Conservation (phyloP, 768 basidiomycete species). For the Russula olivacea region DNA sequence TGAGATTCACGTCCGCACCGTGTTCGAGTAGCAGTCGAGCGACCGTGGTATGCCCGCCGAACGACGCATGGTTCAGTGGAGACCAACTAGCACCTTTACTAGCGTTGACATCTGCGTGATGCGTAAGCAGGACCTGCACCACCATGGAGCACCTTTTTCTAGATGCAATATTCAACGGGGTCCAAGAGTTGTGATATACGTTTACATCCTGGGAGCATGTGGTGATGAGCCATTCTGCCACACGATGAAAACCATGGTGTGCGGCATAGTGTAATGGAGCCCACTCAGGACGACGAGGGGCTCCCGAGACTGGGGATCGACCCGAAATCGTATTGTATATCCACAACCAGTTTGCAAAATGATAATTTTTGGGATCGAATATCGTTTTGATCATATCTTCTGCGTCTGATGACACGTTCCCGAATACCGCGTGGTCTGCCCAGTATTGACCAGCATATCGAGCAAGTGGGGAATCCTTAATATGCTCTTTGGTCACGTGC, state of each 20-base stretch:
- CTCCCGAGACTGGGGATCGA: too few relatives aligned
- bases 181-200: too few relatives aligned
- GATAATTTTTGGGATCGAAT: neutral
- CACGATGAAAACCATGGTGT: neutral
- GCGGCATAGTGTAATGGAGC: neutral
- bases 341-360: neutral
- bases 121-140: too few relatives aligned
- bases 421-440: neutral
- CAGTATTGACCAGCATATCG: slow-evolving; percentile 2
- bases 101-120: too few relatives aligned
- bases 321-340: neutral
- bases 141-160: too few relatives aligned
- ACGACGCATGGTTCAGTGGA: neutral
- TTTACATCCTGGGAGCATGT: neutral
- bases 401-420: neutral
- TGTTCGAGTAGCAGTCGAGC: neutral
- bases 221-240: neutral
- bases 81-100: too few relatives aligned
- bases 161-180: neutral
- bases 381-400: neutral
- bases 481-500: neutral
- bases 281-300: accelerated
- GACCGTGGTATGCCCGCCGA: neutral
- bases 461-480: neutral
- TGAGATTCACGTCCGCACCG: neutral